These are phyloP conservation scores for Alternaria alternata DNA, from an alignment of 2,329 filamentous ascomycete genomes.

Conservation along the genomic window DNA sequence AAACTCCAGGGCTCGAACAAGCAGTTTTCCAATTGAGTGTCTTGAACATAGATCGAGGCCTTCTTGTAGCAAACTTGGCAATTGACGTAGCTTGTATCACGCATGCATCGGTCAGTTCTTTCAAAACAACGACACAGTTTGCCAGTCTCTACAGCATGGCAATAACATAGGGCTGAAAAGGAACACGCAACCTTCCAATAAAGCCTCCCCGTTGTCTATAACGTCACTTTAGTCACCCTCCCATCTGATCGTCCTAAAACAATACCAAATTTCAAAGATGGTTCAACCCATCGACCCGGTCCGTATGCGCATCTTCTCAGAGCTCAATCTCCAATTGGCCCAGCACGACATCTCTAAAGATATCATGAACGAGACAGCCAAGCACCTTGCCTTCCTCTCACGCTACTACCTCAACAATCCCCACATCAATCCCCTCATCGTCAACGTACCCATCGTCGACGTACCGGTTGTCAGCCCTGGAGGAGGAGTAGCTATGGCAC, in stretches of 20 bases:
- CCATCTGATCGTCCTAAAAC: background rate
- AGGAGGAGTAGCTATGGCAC: background rate
- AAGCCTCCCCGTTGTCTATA: background rate
- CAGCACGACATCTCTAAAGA: constrained; percentile 2
- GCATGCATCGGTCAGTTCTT: background rate
- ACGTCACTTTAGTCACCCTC: background rate
- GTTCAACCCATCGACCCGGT: constrained; percentile 2
- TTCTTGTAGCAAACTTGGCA: background rate
- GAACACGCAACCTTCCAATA: background rate
- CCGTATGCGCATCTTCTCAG: constrained; percentile 9
- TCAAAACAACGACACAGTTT: background rate
- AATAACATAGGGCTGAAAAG: background rate
- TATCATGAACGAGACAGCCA: background rate
- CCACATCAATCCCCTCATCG: background rate
- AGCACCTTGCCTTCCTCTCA: constrained; percentile 3
- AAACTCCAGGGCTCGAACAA: background rate
- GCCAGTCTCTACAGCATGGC: background rate
- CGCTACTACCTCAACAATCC: constrained; percentile 3
- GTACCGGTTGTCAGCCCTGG: background rate
- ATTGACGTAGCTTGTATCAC: background rate
- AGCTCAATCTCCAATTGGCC: background rate
- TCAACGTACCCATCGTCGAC: background rate
- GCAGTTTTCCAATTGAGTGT: background rate
- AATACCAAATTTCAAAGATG: background rate
- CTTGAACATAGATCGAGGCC: background rate